Base-by-base conservation (phyloP, 2,329 filamentous ascomycete genomes). In the Helotiales sp. region DNA sequence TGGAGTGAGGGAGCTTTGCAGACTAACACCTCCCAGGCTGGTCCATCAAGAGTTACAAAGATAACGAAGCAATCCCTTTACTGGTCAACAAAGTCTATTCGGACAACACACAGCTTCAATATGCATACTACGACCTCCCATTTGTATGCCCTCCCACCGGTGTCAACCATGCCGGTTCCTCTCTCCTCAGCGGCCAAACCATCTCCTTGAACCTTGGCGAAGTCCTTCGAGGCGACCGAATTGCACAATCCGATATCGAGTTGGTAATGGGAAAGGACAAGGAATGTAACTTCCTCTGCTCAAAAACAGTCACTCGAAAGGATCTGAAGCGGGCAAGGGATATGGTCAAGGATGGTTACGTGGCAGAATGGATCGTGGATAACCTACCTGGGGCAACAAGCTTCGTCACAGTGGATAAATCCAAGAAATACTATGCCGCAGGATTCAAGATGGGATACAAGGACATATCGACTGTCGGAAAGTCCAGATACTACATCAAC, bases 311-410 rank as follows among this genome's bases (percentile, higher is more conserved):
- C 17, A 86, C 86, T 69, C 84, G 87, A 45, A 82, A 83, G 54
- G 90, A 89, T 55, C 79, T 96, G 66, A 84, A 86, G 73, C 86
- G 88, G 76, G 91, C 91, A 4, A 87, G 86, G 72, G 84, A 93
- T 69, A 81, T 97, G 75, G 89, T 97, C 45, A 86, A 86, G 68
- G 87, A 93, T 62, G 92, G 91, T 40, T 96, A 96, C 78, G 89
- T 96, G n/a, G 89, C 90, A 1, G 93, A 97, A 79, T 97, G 93
- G 93, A 96, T 97, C 72, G 91, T 96, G 70, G 93, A 97, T 79
- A 97, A 97, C 75, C 84, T 97, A 10, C 93, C 93, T 1, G 93
- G 93, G 6, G 93, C 93, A 40, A 96, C 93, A 8, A 94, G 90
- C 78, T 96, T 96, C 76, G 91, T 96, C 30, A 95, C 92, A 0